Conservation (phyloP, 139 green algal genomes). For the Deuterostichococcus epilithicus region DNA sequence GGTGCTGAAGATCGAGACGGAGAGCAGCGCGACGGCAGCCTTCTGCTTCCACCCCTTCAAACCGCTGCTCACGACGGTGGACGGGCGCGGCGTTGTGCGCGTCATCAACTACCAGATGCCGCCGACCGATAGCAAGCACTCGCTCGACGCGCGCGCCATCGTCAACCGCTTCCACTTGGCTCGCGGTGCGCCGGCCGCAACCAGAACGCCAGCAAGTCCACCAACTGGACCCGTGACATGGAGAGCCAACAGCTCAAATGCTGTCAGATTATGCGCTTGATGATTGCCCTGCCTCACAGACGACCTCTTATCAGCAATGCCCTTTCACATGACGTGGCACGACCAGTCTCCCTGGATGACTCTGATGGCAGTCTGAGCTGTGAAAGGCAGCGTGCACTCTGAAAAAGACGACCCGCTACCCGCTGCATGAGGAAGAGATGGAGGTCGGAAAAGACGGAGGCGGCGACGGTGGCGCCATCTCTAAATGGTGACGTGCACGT, state of each 20-base stretch:
- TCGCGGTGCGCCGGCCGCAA: neutral
- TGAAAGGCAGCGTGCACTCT: too few species aligned
- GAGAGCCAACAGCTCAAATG: neutral
- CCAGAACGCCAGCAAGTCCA: neutral
- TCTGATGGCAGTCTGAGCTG: too few species aligned
- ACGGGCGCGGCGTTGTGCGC: conserved; percentile 53
- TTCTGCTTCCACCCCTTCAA: conserved; percentile 75
- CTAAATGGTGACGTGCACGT: conserved; percentile 18
- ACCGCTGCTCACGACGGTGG: conserved; percentile 47
- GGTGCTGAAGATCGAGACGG: conserved; percentile 36
- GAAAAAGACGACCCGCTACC: too few species aligned
- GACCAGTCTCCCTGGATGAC: too few species aligned
- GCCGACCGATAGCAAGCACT: conserved; percentile 1
- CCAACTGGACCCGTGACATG: neutral
- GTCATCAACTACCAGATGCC: conserved; percentile 50
- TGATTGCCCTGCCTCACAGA: too few species aligned
- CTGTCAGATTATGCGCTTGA: too few species aligned
- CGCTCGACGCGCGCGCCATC: neutral
- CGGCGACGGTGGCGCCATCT: conserved; percentile 21
- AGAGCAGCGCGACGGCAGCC: conserved; percentile 29
- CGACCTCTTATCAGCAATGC: too few species aligned
- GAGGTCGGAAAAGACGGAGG: neutral
- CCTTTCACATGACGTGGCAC: too few species aligned
- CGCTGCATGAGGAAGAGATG: too few species aligned
- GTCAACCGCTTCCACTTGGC: conserved; percentile 33